Evolutionary conservation across 2,329 filamentous ascomycete genomes (phyloP), one percentile per base, ranked within the genome.

Genomic region (Hypocrella siamensis): DNA sequence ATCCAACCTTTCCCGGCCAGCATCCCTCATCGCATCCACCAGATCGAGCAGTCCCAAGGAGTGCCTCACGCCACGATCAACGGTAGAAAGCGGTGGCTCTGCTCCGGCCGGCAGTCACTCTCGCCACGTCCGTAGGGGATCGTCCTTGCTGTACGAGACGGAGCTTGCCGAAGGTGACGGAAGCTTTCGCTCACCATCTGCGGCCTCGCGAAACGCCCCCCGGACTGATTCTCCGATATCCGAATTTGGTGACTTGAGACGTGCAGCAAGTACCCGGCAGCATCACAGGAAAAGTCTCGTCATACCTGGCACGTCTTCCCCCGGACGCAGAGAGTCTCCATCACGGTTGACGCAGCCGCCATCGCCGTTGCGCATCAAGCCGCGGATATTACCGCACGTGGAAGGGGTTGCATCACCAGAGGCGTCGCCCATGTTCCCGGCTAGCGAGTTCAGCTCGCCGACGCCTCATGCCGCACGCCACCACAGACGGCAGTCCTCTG

Each of bases 191-290:
- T 96, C 88, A 1, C 72, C 74, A 3, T 92, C 85, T 0, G 61
- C 79, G 4, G 61, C 83, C 31, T 79, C 82, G 4, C 68, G 75
- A 9, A 60, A 60, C 21, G 73, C 73, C 9, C 63, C 75, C 28
- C 70, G 85, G 40, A 86, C 82, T 1, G 86, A 94, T 38, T 98
- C 90, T 1, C 90, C 90, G 3, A 79, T 83, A 15, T 92, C 85
- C 5, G 90, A 96, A 38, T 75, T 86, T 46, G 76, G 80, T 32
- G 70, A 74, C 41, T 60, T 93, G 16, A 70, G 78, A 38, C 71
- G 83, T 36, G 75, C 82, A 30, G 74, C 80, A 19, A 88, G 81
- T 48, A 77, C 80, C 26, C 70, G 80, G 35, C 84, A 92, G 40
- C 76, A 82, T 38, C 86, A 96, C 42, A 75, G 90, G 28, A 76